A percentile compares a stretch with the other conserved stretches of the same genome.
phyloP scores from a whole-genome alignment of 2,329 filamentous ascomycete genomes.

The Pleoardoris graminearum region DNA sequence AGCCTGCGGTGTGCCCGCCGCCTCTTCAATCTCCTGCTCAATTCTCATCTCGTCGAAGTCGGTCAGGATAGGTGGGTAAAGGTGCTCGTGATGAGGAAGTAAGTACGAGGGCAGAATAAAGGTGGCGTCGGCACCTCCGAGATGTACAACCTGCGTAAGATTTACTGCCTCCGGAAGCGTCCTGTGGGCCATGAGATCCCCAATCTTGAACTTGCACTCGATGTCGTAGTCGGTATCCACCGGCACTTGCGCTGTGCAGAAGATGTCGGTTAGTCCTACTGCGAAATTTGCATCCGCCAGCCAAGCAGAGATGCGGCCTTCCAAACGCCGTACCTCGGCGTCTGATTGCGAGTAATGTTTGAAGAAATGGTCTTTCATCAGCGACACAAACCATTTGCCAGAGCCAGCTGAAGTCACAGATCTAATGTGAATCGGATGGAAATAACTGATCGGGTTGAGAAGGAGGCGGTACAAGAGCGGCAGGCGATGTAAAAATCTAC shows the following conservation, averaged over 20 bases:
- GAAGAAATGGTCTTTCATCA: constrained; percentile 56
- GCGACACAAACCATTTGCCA: constrained; percentile 54
- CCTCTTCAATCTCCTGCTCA: constrained; percentile 46
- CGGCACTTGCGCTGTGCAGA: constrained; percentile 53
- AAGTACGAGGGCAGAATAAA: constrained; percentile 55
- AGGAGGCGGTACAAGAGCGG: constrained; percentile 55
- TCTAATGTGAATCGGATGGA: constrained; percentile 56
- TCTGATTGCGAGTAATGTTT: constrained; percentile 52
- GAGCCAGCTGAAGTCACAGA: constrained; percentile 56
- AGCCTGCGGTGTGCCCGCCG: constrained; percentile 50
- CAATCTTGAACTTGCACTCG: constrained; percentile 49
- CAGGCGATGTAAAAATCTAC: constrained; percentile 53
- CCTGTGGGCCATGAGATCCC: constrained; percentile 56
- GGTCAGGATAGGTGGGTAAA: constrained; percentile 51
- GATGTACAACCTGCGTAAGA: constrained; percentile 54
- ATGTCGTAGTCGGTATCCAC: constrained; percentile 56
- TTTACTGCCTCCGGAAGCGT: constrained; percentile 48
- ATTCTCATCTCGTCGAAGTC: constrained; percentile 37
- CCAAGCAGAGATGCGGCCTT: constrained; percentile 54
- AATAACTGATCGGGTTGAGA: constrained; percentile 55
- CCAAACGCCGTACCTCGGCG: constrained; percentile 51
- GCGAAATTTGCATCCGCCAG: constrained; percentile 58
- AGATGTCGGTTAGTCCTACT: constrained; percentile 52
- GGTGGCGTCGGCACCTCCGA: constrained; percentile 56
- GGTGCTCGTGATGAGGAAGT: constrained; percentile 59